A percentile compares a stretch with the other conserved stretches of the same genome.
Evolutionary conservation across 1,284 basidiomycete genomes (phyloP).

Genomic region (Trametes hirsuta): DNA sequence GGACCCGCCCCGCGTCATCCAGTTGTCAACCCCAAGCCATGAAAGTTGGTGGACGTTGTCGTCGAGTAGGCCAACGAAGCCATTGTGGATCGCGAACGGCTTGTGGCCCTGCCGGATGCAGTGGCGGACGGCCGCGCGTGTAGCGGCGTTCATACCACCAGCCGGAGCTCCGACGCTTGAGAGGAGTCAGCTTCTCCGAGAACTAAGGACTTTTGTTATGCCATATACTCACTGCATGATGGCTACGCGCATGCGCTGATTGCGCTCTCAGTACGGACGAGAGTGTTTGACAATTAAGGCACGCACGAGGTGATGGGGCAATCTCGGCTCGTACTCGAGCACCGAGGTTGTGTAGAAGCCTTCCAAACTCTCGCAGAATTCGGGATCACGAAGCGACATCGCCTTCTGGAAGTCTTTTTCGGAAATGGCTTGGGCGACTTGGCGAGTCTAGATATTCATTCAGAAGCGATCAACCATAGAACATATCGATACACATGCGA

Average conservation of each 20-base stretch:
- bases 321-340: slow-evolving; percentile 58
- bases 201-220: no score
- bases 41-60: slow-evolving; percentile 85
- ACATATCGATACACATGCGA: neutral
- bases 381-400: slow-evolving; percentile 88
- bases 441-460: slow-evolving; percentile 68
- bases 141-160: slow-evolving; percentile 98
- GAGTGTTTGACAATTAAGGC: neutral
- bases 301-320: slow-evolving; percentile 68
- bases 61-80: slow-evolving; percentile 92
- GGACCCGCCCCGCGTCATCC: slow-evolving; percentile 96
- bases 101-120: slow-evolving; percentile 92
- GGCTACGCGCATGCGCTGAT: slow-evolving; percentile 82
- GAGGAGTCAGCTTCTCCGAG: neutral
- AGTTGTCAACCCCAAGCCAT: slow-evolving; percentile 98
- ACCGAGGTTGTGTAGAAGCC: slow-evolving; percentile 81
- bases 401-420: slow-evolving; percentile 88
- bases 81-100: slow-evolving; percentile 91
- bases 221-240: slow-evolving; percentile 83
- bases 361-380: slow-evolving; percentile 87
- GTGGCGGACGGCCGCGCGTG: slow-evolving; percentile 91
- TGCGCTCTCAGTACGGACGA: slow-evolving; percentile 1
- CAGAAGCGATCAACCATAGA: neutral
- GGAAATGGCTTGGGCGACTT: slow-evolving; percentile 83
- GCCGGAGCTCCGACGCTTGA: slow-evolving; percentile 92